Base-by-base conservation (phyloP, 306 rosid species). In the Castanea sativa region DNA sequence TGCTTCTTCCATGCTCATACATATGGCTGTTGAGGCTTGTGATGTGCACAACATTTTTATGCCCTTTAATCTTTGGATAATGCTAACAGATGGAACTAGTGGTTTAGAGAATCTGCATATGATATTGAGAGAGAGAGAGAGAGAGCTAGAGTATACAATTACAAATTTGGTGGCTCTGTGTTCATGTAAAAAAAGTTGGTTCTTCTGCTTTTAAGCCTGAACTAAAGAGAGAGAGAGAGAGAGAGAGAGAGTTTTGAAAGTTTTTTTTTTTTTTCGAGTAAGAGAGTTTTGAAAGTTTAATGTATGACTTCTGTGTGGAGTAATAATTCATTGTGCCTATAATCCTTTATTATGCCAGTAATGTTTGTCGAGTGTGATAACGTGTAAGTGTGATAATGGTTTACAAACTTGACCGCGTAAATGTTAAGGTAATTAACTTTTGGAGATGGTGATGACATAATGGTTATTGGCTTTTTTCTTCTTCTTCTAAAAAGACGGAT, bases 21-120 rank as follows among this genome's bases (percentile, higher is more conserved):
- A 93, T 80, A 93, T 90, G 70, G 96, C 91, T 45, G 97, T 95
- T 55, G 98, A 91, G 73, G 94, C 97, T 91, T 90, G 90, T 52
- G 97, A 93, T 45, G 88, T 89, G 80, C 93, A 95, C 76, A 93
- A 88, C 55, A 93, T 87, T 35, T 91, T 93, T 16, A 87, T 84
- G 82, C 85, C 86, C 83, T 92, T 94, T 97, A 90, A 88, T 49
- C 76, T 86, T 70, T 78, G 79, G 89, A 87, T 85, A 71, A 77
- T 45, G 73, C 73, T 58, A 56, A 19, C 55, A 51, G 53, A 49
- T 49, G 69, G 76, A 52, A 59, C 74, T 58, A 33, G 89, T 81
- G 89, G 86, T 65, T 67, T 69, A 77, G 73, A 85, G 92, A 79
- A 74, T 85, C 82, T 86, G 78, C 80, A 81, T 70, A 73, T 67